These are phyloP conservation scores for Talaromyces ruber DNA, from an alignment of 495 filamentous ascomycete species.

Conservation along the genomic window DNA sequence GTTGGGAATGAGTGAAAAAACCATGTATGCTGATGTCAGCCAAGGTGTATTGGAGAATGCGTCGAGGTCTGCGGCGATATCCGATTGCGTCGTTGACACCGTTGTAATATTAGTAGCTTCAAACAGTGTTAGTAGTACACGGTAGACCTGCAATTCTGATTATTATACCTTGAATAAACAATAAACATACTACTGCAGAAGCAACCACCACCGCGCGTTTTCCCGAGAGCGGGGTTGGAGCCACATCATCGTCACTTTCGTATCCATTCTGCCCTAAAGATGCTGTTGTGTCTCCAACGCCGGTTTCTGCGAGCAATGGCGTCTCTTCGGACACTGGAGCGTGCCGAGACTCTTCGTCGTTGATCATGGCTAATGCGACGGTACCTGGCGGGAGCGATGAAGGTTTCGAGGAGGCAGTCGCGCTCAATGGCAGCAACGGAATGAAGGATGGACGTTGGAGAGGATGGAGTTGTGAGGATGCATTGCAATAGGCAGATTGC, in stretches of 20 bases:
- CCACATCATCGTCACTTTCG: background rate
- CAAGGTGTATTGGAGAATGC: slow-evolving; percentile 62
- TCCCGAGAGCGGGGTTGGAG: background rate
- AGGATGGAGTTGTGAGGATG: background rate
- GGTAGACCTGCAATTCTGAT: too few relatives aligned
- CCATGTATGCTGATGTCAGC: slow-evolving; percentile 65
- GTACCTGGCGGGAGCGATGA: background rate
- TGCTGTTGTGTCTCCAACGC: background rate
- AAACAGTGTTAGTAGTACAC: background rate
- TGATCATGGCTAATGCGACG: background rate
- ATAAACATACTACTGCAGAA: background rate
- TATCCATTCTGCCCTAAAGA: background rate
- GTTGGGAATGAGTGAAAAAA: slow-evolving; percentile 10
- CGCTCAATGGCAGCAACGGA: background rate
- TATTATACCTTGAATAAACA: slow-evolving; percentile 2
- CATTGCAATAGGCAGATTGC: background rate
- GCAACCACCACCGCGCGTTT: background rate
- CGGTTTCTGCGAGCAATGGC: background rate
- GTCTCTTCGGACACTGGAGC: background rate
- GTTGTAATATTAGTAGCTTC: slow-evolving; percentile 65
- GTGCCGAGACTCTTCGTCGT: background rate
- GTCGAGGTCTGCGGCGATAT: slow-evolving; percentile 62
- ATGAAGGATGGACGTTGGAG: background rate
- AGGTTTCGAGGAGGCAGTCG: background rate
- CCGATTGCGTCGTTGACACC: slow-evolving; percentile 65